These are phyloP conservation scores for Venturia aucupariae DNA, from an alignment of 2,329 filamentous ascomycete species.

Conservation along the genomic window DNA sequence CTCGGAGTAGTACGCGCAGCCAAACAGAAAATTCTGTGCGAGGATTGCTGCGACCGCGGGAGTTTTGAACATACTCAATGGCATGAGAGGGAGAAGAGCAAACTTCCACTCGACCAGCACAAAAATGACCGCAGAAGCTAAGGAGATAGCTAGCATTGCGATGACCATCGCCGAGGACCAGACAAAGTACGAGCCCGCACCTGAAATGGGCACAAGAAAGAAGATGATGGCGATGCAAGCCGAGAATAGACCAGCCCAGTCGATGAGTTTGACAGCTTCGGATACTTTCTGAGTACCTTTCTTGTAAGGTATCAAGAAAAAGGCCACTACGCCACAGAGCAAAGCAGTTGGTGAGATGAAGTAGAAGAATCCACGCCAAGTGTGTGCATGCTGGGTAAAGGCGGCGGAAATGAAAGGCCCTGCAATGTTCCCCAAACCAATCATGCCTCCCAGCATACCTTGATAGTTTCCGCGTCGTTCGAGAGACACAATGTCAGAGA, in stretches of 20 bases:
- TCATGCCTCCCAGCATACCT: constrained; percentile 35
- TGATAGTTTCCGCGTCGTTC: constrained; percentile 47
- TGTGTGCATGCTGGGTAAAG: constrained; percentile 32
- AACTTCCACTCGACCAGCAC: constrained; percentile 47
- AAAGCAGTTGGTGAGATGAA: constrained; percentile 35
- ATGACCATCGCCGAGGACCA: constrained; percentile 51
- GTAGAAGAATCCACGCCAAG: constrained; percentile 40
- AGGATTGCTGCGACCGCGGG: constrained; percentile 47
- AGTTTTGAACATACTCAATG: constrained; percentile 43
- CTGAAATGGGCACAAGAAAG: constrained; percentile 54
- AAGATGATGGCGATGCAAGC: constrained; percentile 49
- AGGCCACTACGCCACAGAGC: constrained; percentile 38
- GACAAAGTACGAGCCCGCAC: constrained; percentile 48
- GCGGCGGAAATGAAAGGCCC: constrained; percentile 34
- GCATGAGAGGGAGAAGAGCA: constrained; percentile 50
- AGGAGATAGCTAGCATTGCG: constrained; percentile 46
- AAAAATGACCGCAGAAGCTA: constrained; percentile 39
- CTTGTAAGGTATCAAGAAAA: constrained; percentile 41
- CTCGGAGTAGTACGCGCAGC: constrained; percentile 49
- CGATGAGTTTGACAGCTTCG: constrained; percentile 46
- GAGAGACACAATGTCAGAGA: constrained; percentile 50
- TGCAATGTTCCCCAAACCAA: constrained; percentile 34
- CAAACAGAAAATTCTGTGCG: constrained; percentile 50
- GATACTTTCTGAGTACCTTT: constrained; percentile 37
- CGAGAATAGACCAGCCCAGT: constrained; percentile 48